Base-by-base conservation (phyloP, 768 basidiomycete genomes). In the Termitomyces sp. region DNA sequence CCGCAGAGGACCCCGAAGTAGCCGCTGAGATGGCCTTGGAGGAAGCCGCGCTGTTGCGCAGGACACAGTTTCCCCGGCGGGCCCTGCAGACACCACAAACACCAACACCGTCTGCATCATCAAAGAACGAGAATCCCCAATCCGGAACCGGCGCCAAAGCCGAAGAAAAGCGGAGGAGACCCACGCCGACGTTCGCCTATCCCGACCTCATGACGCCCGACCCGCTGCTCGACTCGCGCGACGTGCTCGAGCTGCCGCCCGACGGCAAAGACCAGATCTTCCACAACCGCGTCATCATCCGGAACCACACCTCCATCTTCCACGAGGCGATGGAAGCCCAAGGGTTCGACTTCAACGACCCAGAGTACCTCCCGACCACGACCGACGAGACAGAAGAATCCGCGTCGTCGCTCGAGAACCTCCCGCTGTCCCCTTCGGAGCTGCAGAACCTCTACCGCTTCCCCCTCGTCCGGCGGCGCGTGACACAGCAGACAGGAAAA, bases 401-500 rank as follows among this genome's bases (percentile, higher is more conserved):
- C 16, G 64, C 63, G 30, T 69, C 68, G 13, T 66, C 70, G 2
- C 39, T 58, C 46, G 65, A 65, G 18, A 71, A 70, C 55, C 58
- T 72, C 22, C 69, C 72, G 20, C 63, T 71, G 47, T 54, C 63
- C 6, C 50, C 57, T 2, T 11, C 36, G 7, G 62, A 69, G 36
- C 54, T 69, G 47, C 45, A 3, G 61, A 67, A 31, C 71, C 71
- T 79, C 55, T 75, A 78, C 61, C 69, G 72, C 44, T 76, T 78
- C 55, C 74, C 76, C 56, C 71, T 84, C 52, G 68, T 82, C 58
- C 69, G 70, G 63, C 81, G 86, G 6, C 75, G 85, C 44, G 88
- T 95, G 65, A 85, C 84, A 4, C 89, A 93, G 61, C 95, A 98
- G 80, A 98, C 95, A 0, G 88, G 89, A 57, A 98, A 98, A 74